These are phyloP conservation scores for Theobroma grandiflorum DNA, from an alignment of 441 rosid species.

Conservation along the genomic window DNA sequence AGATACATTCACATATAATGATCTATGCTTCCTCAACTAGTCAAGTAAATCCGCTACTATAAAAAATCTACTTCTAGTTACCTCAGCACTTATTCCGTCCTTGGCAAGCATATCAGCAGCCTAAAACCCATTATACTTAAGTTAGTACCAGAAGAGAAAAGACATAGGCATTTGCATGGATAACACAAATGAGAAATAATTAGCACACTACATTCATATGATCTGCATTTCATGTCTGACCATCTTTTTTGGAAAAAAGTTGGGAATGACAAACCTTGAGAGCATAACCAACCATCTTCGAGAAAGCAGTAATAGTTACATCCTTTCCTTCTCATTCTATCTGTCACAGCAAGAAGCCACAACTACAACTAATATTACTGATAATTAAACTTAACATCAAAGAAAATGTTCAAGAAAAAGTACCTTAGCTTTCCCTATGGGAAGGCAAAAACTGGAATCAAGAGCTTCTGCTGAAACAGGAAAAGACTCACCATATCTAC, in stretches of 20 bases:
- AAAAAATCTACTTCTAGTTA: slow-evolving; percentile 31
- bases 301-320: slow-evolving; percentile 87
- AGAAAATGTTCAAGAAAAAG: not conserved
- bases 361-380: slow-evolving; percentile 2
- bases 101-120: slow-evolving; percentile 93
- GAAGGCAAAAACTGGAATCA: slow-evolving; percentile 96
- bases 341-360: slow-evolving; percentile 45
- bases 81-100: slow-evolving; percentile 97
- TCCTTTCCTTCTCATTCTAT: slow-evolving; percentile 97
- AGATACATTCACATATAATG: not conserved
- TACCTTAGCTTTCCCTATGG: slow-evolving; percentile 98
- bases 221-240: not conserved
- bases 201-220: not conserved
- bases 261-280: slow-evolving; percentile 68
- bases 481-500: slow-evolving; percentile 92
- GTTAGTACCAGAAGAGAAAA: not conserved
- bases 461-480: slow-evolving; percentile 91
- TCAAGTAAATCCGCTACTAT: not conserved
- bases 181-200: not conserved
- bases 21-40: not conserved
- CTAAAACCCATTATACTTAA: slow-evolving; percentile 41
- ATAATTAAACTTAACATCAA: not conserved
- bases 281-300: slow-evolving; percentile 88
- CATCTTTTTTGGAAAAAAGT: not conserved
- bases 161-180: not conserved